A percentile compares a stretch with the other conserved stretches of the same genome.
These are phyloP conservation scores for Hortaea sp. DNA, from an alignment of 2,329 filamentous ascomycete species.

Conservation along the genomic window DNA sequence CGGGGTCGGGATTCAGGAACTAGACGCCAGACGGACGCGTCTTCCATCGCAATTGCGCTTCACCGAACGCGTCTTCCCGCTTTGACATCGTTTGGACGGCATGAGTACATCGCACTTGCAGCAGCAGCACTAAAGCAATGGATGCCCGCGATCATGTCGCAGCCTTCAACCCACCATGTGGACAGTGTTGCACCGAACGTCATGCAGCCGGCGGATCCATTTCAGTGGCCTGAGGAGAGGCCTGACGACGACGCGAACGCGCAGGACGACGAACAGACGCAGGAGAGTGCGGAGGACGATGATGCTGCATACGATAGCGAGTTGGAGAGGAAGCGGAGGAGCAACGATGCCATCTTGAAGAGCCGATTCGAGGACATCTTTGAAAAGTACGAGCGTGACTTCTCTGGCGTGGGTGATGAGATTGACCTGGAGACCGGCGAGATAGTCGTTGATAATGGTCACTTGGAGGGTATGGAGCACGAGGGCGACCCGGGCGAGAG, in stretches of 20 bases:
- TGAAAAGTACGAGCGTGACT: slow-evolving; percentile 61
- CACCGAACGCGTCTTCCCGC: not conserved
- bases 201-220: not conserved
- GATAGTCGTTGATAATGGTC: slow-evolving; percentile 85
- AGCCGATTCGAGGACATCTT: slow-evolving; percentile 83
- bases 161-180: not conserved
- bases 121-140: not conserved
- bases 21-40: not conserved
- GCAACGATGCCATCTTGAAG: slow-evolving; percentile 64
- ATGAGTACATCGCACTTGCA: not conserved
- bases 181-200: not conserved
- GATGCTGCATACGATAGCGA: not conserved
- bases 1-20: too few relatives aligned
- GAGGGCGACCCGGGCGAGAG: slow-evolving; percentile 41
- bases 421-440: slow-evolving; percentile 74
- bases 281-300: not conserved
- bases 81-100: not conserved
- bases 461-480: slow-evolving; percentile 55
- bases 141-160: not conserved
- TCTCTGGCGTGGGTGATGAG: slow-evolving; percentile 75
- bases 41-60: not conserved
- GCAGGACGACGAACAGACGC: not conserved
- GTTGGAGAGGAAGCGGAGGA: slow-evolving; percentile 21
- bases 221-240: not conserved
- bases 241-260: not conserved